These are phyloP conservation scores for Claviceps sp. DNA, from an alignment of 2,329 filamentous ascomycete species.

Conservation along the genomic window DNA sequence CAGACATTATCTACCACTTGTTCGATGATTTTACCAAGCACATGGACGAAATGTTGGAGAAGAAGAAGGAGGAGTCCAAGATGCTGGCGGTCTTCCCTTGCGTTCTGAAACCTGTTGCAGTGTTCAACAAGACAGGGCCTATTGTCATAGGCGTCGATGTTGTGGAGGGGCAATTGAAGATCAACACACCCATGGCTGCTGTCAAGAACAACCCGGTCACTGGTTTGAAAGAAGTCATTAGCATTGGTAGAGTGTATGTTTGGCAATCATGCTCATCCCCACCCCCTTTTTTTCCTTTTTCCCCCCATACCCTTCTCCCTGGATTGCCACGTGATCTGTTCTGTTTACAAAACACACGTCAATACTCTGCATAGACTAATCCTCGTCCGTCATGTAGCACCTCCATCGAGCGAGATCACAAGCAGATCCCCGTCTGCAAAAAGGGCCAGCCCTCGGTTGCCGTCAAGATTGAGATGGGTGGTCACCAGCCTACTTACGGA, in stretches of 20 bases:
- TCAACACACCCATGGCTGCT: constrained; percentile 82
- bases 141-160: constrained; percentile 96
- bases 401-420: constrained; percentile 95
- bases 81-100: constrained; percentile 95
- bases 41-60: constrained; percentile 73
- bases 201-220: constrained; percentile 73
- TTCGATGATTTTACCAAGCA: constrained; percentile 96
- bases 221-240: constrained; percentile 69
- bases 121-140: constrained; percentile 96
- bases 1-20: constrained; percentile 97
- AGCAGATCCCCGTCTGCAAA: constrained; percentile 83
- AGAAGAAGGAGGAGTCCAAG: constrained; percentile 94
- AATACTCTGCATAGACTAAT: not conserved
- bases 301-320: too few relatives aligned
- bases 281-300: not conserved
- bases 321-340: not conserved
- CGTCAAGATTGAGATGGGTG: constrained; percentile 89
- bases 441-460: constrained; percentile 95
- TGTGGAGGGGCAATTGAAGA: constrained; percentile 69
- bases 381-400: constrained; percentile 40
- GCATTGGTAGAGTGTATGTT: constrained; percentile 83
- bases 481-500: constrained; percentile 86
- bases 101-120: constrained; percentile 73
- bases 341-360: not conserved
- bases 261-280: not conserved